phyloP scores from a whole-genome alignment of 139 green algal species.

The Picochlorum sp. region DNA sequence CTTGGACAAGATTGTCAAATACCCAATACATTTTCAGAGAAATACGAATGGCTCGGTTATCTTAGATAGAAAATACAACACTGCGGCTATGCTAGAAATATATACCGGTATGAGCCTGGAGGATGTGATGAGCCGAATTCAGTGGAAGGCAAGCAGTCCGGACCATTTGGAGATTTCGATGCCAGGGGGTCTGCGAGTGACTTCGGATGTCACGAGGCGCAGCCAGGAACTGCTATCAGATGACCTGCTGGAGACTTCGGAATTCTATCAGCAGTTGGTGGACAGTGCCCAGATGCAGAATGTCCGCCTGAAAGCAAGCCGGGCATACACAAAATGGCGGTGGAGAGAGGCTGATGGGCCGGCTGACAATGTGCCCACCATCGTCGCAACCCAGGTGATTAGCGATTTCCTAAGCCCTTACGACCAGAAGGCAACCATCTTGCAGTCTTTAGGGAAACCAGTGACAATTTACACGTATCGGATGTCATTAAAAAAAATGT shows the following conservation, averaged over 20 bases:
- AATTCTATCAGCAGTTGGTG: constrained; percentile 57
- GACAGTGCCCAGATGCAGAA: constrained; percentile 7
- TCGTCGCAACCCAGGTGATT: constrained; percentile 77
- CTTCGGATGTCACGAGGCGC: constrained; percentile 50
- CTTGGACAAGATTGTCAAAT: constrained; percentile 30
- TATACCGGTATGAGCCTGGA: constrained; percentile 33
- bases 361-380: constrained; percentile 26
- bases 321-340: constrained; percentile 84
- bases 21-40: constrained; percentile 34
- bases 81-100: constrained; percentile 43
- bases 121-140: constrained; percentile 34
- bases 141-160: constrained; percentile 59
- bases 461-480: constrained; percentile 72
- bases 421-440: constrained; percentile 36
- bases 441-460: constrained; percentile 35
- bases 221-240: constrained; percentile 17
- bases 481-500: constrained; percentile 3
- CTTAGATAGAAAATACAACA: constrained; percentile 72
- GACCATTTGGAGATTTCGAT: constrained; percentile 51
- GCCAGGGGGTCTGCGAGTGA: constrained; percentile 27
- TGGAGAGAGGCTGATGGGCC: constrained; percentile 36
- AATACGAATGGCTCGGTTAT: constrained; percentile 52
- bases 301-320: constrained; percentile 59
- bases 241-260: constrained; percentile 57
- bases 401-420: constrained; percentile 69